Conservation (phyloP, 768 basidiomycete species). For the Nidularia sp. region DNA sequence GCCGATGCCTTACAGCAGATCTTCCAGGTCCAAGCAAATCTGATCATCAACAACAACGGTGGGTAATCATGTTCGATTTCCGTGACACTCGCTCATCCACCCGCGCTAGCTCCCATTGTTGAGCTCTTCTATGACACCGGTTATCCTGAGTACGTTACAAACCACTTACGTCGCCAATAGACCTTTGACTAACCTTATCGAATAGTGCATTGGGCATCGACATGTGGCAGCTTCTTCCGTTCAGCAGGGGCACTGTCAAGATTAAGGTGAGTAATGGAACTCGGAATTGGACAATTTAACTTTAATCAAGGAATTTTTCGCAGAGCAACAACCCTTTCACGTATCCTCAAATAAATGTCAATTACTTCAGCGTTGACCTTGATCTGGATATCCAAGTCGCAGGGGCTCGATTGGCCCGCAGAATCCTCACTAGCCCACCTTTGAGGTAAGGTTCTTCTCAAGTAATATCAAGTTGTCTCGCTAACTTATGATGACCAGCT, state of each 20-base stretch:
- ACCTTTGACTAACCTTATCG: background rate
- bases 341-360: slow-evolving; percentile 41
- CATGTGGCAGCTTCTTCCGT: slow-evolving; percentile 53
- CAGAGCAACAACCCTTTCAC: slow-evolving; percentile 45
- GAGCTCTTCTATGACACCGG: slow-evolving; percentile 46
- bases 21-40: slow-evolving; percentile 39
- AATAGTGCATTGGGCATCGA: slow-evolving; percentile 40
- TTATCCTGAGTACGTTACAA: slow-evolving; percentile 34
- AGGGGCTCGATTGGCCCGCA: slow-evolving; percentile 37
- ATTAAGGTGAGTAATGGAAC: slow-evolving; percentile 30
- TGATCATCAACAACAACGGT: slow-evolving; percentile 45
- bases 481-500: slow-evolving; percentile 12
- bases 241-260: slow-evolving; percentile 47
- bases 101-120: slow-evolving; percentile 33
- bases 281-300: background rate
- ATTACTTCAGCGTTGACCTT: slow-evolving; percentile 45
- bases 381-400: slow-evolving; percentile 50
- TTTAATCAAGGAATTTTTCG: background rate
- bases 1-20: slow-evolving; percentile 37
- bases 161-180: background rate
- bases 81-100: background rate
- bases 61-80: slow-evolving; percentile 3
- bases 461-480: background rate
- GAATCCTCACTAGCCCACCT: slow-evolving; percentile 35
- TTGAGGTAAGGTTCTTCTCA: slow-evolving; percentile 23